Conservation (phyloP, 2,329 filamentous ascomycete genomes). For the Paraconiothyrium sp. region DNA sequence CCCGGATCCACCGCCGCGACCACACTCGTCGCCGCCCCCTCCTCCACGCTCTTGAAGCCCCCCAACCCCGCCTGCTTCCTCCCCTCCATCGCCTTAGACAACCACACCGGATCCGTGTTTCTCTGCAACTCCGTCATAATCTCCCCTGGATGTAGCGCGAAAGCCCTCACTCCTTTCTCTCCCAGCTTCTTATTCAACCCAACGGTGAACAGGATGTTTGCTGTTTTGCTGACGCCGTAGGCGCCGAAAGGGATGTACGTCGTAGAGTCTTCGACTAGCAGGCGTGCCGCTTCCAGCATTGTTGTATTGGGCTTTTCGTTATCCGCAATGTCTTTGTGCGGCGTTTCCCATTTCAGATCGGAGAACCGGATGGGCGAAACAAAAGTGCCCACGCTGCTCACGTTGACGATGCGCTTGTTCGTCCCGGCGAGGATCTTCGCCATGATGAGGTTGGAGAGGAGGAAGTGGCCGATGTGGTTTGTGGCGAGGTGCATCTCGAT, state of each 20-base stretch:
- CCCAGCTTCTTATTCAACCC: slow-evolving; percentile 13
- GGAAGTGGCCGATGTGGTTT: slow-evolving; percentile 56
- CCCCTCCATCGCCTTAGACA: not conserved
- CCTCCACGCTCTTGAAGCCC: slow-evolving; percentile 37
- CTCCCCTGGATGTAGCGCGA: slow-evolving; percentile 23
- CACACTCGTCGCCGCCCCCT: slow-evolving; percentile 50
- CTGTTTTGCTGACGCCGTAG: slow-evolving; percentile 27
- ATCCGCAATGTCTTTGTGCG: not conserved
- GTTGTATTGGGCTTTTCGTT: slow-evolving; percentile 5
- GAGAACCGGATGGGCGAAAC: slow-evolving; percentile 11
- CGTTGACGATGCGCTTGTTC: slow-evolving; percentile 12
- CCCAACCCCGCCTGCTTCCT: slow-evolving; percentile 1
- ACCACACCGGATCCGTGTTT: not conserved
- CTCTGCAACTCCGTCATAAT: slow-evolving; percentile 18
- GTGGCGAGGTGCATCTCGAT: slow-evolving; percentile 56
- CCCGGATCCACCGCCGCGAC: slow-evolving; percentile 43
- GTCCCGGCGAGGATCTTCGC: slow-evolving; percentile 49
- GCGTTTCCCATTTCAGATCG: slow-evolving; percentile 10
- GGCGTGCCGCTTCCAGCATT: not conserved
- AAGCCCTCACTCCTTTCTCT: slow-evolving; percentile 13
- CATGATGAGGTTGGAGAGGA: slow-evolving; percentile 53
- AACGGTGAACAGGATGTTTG: slow-evolving; percentile 21
- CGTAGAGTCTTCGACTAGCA: not conserved
- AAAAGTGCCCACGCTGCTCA: slow-evolving; percentile 16
- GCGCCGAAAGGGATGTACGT: slow-evolving; percentile 18